Base-by-base conservation (phyloP, 2,329 filamentous ascomycete genomes). In the Dendryphion nanum region DNA sequence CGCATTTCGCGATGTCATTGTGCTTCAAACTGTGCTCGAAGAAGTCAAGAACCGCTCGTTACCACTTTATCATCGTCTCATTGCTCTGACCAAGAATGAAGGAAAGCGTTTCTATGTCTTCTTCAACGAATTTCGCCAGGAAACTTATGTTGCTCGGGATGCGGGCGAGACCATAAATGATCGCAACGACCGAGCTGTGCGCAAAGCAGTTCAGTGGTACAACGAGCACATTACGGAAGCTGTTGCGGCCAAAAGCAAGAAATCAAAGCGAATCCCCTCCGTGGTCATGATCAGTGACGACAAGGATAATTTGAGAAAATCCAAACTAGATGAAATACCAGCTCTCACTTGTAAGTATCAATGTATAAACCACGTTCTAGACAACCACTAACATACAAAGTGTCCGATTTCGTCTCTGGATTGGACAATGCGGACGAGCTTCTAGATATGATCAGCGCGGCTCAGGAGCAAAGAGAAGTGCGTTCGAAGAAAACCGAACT, bases 41-140 rank as follows among this genome's bases (percentile, higher is more conserved):
- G 93, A 98, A 71, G 78, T 98, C 43, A 87, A 89, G 61, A 95
- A 96, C 64, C 82, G 90, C 53, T 97, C 91, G 10, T 69, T 97
- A 44, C 93, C 93, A 29, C 79, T 98, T 24, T 98, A 97, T 72
- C 96, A 96, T 66, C 86, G 93, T 26, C 74, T 98, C 34, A 81
- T 97, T 50, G 83, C 86, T 16, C 74, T 98, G 47, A 95, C 90
- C 26, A 95, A 91, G 68, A 95, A 91, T 59, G 89, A 95, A 55
- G 89, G 95, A 50, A 98, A 98, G 74, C 82, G 91, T 38, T 97
- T 95, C 64, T 96, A 97, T 60, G 88, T 98, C 36, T 98, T 98
- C 66, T 97, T 97, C 79, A 98, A 98, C 65, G 93, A 98, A 57
- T 98, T 98, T 61, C 81, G 91, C 35, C 74, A 90, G 26, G 94